A percentile compares a stretch with the other conserved stretches of the same genome.
Evolutionary conservation across 345 rosid genomes (phyloP).

Genomic region (Zanthoxylum bungeanum): DNA sequence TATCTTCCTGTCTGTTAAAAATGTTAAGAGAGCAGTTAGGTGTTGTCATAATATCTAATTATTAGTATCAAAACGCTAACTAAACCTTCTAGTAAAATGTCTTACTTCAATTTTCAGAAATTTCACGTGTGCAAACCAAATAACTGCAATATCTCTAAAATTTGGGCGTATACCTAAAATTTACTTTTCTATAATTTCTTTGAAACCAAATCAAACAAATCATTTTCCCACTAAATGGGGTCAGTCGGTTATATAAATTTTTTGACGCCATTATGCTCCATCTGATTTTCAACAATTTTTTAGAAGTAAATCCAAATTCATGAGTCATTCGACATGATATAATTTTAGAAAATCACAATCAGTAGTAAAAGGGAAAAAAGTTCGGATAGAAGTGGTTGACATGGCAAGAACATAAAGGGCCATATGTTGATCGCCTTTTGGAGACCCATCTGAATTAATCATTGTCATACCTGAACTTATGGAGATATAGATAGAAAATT

Average conservation of each 20-base stretch:
- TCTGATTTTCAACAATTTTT: too few relatives aligned
- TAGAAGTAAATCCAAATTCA: not conserved
- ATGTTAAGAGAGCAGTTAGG: not conserved
- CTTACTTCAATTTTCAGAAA: not conserved
- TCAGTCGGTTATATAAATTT: too few relatives aligned
- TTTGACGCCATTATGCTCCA: too few relatives aligned
- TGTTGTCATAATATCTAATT: not conserved
- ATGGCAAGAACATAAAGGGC: conserved; percentile 96
- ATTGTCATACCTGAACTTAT: conserved; percentile 40
- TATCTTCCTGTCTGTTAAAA: not conserved
- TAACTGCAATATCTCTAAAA: not conserved
- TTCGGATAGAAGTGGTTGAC: conserved; percentile 89
- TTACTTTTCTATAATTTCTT: too few relatives aligned
- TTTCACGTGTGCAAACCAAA: not conserved
- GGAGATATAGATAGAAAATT: conserved; percentile 27
- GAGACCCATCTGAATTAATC: conserved; percentile 32
- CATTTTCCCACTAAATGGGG: too few relatives aligned
- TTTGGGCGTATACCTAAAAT: not conserved
- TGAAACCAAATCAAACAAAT: too few relatives aligned
- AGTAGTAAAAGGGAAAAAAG: conserved; percentile 6
- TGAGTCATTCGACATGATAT: not conserved
- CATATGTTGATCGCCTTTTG: conserved; percentile 56
- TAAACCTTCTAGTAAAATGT: not conserved
- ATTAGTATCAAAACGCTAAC: not conserved
- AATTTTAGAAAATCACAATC: conserved; percentile 8